Base-by-base conservation (phyloP, 495 filamentous ascomycete species). In the Tricharina praecox region DNA sequence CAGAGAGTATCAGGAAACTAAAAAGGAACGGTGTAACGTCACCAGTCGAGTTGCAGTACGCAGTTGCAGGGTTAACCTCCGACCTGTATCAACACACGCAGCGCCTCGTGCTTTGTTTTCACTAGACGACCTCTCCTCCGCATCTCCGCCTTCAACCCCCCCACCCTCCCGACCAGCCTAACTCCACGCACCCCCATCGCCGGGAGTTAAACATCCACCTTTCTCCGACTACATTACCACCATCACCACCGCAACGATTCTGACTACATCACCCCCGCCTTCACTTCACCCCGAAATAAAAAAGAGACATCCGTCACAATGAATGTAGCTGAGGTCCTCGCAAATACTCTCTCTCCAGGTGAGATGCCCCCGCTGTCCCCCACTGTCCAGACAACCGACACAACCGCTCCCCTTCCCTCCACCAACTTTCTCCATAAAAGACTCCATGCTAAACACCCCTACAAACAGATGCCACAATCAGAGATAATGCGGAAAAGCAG, bases 401-500 rank as follows among this genome's bases (percentile, higher is more conserved):
- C n/a, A n/a, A n/a, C n/a, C n/a, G n/a, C n/a, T n/a, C n/a, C n/a
- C n/a, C n/a, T n/a, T n/a, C n/a, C n/a, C n/a, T n/a, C n/a, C n/a
- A n/a, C n/a, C n/a, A n/a, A n/a, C n/a, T n/a, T n/a, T n/a, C 23
- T 36, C 9, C 34, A 7, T 41, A 50, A 25, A 36, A 19, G 38
- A 7, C 10, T 1, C 7, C 15, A 20, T 63, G 59, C 56, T 52
- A 44, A 45, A 16, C 47, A 48, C 54, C 47, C 24, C 60, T 46
- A 47, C 54, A 24, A 55, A 21, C 62, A 96, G 90, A 97, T 78
- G 80, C 85, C 58, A 70, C 78, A 56, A 76, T 81, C 64, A 86
- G 90, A 71, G 76, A 81, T 62, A 79, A 76, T 65, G 86, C 90
- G 54, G 92, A 95, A 68, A 79, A 86, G 64, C 90, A 96, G 69